Evolutionary conservation across 2,329 filamentous ascomycete species (phyloP).

Genomic region (Trichoderma sp.): DNA sequence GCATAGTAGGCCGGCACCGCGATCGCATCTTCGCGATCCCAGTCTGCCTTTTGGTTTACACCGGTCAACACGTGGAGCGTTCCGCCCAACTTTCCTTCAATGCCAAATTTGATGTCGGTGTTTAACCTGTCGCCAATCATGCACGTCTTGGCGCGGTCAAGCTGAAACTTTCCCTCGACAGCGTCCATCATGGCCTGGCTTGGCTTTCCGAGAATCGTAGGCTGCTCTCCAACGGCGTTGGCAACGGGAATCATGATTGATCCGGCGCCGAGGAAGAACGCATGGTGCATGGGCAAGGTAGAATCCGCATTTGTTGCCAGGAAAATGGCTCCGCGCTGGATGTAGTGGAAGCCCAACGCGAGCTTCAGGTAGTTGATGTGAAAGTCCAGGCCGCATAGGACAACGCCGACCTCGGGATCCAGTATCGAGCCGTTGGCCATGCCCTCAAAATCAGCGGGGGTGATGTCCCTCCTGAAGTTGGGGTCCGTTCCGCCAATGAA

Average conservation of each 20-base stretch:
- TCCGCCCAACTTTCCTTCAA: constrained; percentile 85
- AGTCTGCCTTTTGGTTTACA: constrained; percentile 80
- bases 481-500: constrained; percentile 87
- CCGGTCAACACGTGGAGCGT: constrained; percentile 90
- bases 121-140: constrained; percentile 95
- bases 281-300: constrained; percentile 76
- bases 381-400: constrained; percentile 88
- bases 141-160: constrained; percentile 80
- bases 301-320: constrained; percentile 92
- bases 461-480: constrained; percentile 71
- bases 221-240: constrained; percentile 66
- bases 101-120: constrained; percentile 93
- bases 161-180: constrained; percentile 90
- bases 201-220: constrained; percentile 83
- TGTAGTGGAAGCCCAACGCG: constrained; percentile 79
- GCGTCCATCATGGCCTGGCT: constrained; percentile 99
- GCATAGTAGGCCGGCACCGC: constrained; percentile 80
- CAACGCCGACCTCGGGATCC: constrained; percentile 85
- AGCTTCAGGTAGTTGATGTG: constrained; percentile 95
- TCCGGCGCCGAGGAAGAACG: constrained; percentile 89
- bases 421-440: constrained; percentile 74
- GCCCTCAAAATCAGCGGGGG: constrained; percentile 72
- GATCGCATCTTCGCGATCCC: constrained; percentile 64
- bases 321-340: constrained; percentile 77
- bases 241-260: constrained; percentile 74